Evolutionary conservation across 768 basidiomycete genomes (phyloP).

Genomic region (Suillus sp.): DNA sequence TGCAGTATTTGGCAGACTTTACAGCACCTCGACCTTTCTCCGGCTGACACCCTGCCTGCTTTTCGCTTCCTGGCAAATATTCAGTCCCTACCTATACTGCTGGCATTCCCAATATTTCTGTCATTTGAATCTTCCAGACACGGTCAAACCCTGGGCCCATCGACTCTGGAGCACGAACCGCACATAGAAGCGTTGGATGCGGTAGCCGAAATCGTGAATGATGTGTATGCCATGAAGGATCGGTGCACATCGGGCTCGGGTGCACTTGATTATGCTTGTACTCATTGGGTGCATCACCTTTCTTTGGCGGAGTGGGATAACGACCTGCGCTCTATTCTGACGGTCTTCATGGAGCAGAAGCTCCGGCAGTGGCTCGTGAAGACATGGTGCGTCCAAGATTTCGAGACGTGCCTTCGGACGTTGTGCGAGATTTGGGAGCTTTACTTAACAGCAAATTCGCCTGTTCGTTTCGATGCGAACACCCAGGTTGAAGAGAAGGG

Average conservation of each 20-base stretch:
- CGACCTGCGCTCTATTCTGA: not conserved
- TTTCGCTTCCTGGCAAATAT: not conserved
- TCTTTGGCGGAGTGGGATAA: conserved; percentile 2
- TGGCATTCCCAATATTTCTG: conserved; percentile 4
- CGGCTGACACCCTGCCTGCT: not conserved
- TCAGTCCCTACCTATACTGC: not conserved
- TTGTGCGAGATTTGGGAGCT: not conserved
- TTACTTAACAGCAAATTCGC: not conserved
- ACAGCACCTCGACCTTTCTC: not conserved
- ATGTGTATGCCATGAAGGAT: not conserved
- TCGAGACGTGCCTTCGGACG: not conserved
- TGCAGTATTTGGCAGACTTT: not conserved
- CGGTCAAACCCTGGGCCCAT: not conserved
- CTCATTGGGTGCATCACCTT: not conserved
- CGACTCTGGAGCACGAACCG: no score
- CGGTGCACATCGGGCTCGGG: fast-evolving
- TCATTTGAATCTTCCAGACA: not conserved
- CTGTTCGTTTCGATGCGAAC: not conserved
- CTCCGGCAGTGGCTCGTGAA: not conserved
- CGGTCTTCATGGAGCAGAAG: not conserved
- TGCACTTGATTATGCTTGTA: not conserved
- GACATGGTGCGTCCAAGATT: conserved; percentile 1
- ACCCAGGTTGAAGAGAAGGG: no score
- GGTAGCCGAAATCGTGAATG: not conserved
- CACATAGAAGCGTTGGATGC: not conserved